Conservation (phyloP, 2,329 filamentous ascomycete genomes). For the Aureobasidium zeae region DNA sequence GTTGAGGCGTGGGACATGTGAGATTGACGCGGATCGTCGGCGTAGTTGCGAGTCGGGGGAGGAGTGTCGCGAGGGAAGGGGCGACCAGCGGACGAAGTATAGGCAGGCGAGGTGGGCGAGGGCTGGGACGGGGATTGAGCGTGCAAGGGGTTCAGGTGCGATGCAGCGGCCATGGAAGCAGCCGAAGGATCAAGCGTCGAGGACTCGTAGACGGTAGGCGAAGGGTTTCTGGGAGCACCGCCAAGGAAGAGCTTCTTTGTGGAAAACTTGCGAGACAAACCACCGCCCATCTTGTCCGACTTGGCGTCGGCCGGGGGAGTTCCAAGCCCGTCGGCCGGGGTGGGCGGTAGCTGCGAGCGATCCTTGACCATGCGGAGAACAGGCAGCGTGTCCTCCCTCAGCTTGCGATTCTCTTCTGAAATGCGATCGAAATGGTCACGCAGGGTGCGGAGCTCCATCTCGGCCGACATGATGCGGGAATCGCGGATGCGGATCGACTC, state of each 20-base stretch:
- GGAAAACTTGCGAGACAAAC: constrained; percentile 44
- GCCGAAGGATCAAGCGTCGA: constrained; percentile 41
- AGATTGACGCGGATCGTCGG: constrained; percentile 18
- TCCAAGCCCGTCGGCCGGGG: constrained; percentile 20
- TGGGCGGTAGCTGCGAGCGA: constrained; percentile 74
- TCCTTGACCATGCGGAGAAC: constrained; percentile 88
- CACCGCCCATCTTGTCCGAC: constrained; percentile 26
- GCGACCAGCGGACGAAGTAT: constrained; percentile 26
- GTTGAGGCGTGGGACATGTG: constrained; percentile 22
- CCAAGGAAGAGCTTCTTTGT: constrained; percentile 45
- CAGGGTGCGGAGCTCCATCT: constrained; percentile 73
- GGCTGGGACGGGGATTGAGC: constrained; percentile 36
- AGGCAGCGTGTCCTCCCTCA: constrained; percentile 86
- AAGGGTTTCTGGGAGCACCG: constrained; percentile 41
- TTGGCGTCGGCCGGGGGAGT: constrained; percentile 19
- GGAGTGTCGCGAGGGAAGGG: constrained; percentile 26
- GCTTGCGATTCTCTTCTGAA: constrained; percentile 72
- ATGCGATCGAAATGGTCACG: constrained; percentile 42
- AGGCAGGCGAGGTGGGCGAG: constrained; percentile 43
- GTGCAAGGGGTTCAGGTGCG: constrained; percentile 42
- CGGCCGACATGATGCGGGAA: constrained; percentile 74
- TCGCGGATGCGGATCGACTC: constrained; percentile 83
- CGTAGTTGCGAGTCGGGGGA: constrained; percentile 17
- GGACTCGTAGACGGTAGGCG: constrained; percentile 40
- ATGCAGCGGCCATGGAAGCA: constrained; percentile 42